Percentiles rank a stretch among this genome's conserved stretches.
Conservation (phyloP, 2,329 filamentous ascomycete species). For the Emmonsiellopsis sp. region DNA sequence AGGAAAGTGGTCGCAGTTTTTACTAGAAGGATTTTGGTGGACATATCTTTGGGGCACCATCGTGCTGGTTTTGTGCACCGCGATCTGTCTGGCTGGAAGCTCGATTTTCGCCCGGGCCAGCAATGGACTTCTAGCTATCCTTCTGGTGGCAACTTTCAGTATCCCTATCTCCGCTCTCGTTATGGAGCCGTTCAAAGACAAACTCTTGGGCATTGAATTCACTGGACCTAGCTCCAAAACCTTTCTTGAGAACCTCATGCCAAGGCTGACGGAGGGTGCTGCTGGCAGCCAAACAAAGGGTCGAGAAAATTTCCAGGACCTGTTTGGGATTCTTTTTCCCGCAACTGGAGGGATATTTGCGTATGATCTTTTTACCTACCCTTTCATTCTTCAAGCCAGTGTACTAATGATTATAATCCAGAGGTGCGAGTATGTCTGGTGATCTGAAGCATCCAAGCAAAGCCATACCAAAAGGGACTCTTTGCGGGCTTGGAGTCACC, state of each 20-base stretch:
- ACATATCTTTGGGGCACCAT: conserved; percentile 66
- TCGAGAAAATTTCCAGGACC: conserved; percentile 62
- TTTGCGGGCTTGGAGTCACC: conserved; percentile 67
- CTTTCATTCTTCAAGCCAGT: conserved; percentile 45
- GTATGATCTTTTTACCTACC: conserved; percentile 21
- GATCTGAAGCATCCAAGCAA: conserved; percentile 75
- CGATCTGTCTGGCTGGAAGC: conserved; percentile 69
- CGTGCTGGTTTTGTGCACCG: conserved; percentile 61
- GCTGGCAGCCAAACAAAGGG: conserved; percentile 53
- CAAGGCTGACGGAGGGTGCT: conserved; percentile 53
- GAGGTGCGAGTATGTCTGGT: conserved; percentile 81
- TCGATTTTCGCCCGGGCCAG: conserved; percentile 71
- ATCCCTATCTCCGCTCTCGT: conserved; percentile 71
- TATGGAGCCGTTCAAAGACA: conserved; percentile 56
- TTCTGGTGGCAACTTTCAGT: conserved; percentile 65
- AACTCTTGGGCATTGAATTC: conserved; percentile 57
- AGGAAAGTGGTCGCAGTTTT: conserved; percentile 48
- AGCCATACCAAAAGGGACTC: conserved; percentile 73
- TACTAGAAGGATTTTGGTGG: conserved; percentile 67
- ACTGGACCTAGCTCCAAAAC: conserved; percentile 67
- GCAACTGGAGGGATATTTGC: conserved; percentile 53
- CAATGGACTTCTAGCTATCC: conserved; percentile 61
- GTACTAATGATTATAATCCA: conserved; percentile 28
- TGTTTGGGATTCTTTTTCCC: conserved; percentile 81
- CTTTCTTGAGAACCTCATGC: conserved; percentile 63